Evolutionary conservation across 1,139 yeast genomes (phyloP).

Genomic region (Pichia sp.): DNA sequence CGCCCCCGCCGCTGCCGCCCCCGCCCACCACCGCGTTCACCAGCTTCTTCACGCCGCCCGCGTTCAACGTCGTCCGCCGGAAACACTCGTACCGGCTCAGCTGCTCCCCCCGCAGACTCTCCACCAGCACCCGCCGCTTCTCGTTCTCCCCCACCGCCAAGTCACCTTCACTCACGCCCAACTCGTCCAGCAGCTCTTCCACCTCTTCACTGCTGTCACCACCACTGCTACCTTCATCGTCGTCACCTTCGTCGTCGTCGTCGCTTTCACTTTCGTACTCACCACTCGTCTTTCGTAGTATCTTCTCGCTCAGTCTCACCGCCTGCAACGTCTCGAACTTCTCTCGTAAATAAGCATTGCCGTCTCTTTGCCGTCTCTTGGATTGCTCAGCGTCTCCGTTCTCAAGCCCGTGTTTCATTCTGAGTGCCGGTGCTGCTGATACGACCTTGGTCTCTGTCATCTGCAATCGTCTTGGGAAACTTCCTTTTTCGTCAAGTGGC

Average conservation of each 20-base stretch:
- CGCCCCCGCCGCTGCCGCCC: constrained; percentile 51
- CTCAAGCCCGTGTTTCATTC: not conserved
- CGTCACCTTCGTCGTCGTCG: not conserved
- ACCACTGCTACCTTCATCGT: not conserved
- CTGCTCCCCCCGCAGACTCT: constrained; percentile 74
- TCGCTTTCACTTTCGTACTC: constrained; percentile 19
- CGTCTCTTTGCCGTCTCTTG: not conserved
- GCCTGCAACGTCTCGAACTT: not conserved
- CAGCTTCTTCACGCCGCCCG: constrained; percentile 72
- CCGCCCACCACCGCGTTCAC: constrained; percentile 80
- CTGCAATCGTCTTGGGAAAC: too few species aligned
- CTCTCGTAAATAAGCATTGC: not conserved
- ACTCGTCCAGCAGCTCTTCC: constrained; percentile 21
- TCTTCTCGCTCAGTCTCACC: not conserved
- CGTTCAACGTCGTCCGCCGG: constrained; percentile 75
- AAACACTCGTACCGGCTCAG: constrained; percentile 84
- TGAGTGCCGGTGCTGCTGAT: too few species aligned
- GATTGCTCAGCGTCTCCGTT: not conserved
- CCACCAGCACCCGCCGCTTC: constrained; percentile 50
- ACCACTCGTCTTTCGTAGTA: not conserved
- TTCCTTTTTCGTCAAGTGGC: not conserved
- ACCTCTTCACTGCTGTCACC: constrained; percentile 7
- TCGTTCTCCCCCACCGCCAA: constrained; percentile 17
- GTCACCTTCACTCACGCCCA: constrained; percentile 10
- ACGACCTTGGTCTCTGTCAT: too few species aligned